phyloP scores from a whole-genome alignment of 208 protist species.

The Trypanosoma brucei region DNA sequence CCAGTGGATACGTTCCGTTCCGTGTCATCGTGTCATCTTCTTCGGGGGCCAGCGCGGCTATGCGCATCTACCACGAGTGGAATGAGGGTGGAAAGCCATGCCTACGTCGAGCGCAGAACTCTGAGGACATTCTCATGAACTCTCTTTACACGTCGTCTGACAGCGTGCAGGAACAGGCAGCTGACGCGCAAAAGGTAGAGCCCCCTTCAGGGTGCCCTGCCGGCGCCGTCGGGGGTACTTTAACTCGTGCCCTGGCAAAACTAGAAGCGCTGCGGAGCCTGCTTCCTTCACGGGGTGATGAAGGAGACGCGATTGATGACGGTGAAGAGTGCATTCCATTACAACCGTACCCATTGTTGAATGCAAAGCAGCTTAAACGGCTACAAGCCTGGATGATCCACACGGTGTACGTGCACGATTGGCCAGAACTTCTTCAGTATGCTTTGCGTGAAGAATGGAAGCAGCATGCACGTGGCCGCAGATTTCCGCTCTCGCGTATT shows the following conservation, averaged over 20 bases:
- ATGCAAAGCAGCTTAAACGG: conserved; percentile 66
- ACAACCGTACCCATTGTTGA: conserved; percentile 73
- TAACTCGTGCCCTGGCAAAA: conserved; percentile 20
- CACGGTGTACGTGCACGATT: conserved; percentile 96
- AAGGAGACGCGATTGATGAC: conserved; percentile 17
- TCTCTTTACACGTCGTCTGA: conserved; percentile 25
- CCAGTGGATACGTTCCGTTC: conserved; percentile 64
- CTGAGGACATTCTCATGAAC: conserved; percentile 53
- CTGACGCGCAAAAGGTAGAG: neutral
- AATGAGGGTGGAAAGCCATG: conserved; percentile 46
- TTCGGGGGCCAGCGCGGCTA: conserved; percentile 61
- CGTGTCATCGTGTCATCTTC: conserved; percentile 81
- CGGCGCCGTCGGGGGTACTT: neutral
- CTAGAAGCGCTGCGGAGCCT: conserved; percentile 20
- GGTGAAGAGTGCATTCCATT: conserved; percentile 23
- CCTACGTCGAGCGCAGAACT: conserved; percentile 62
- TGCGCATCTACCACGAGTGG: conserved; percentile 85
- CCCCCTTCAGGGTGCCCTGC: neutral
- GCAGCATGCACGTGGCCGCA: conserved; percentile 30
- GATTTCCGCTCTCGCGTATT: conserved; percentile 24
- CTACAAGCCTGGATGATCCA: conserved; percentile 71
- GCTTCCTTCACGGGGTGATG: conserved; percentile 28
- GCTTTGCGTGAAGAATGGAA: conserved; percentile 82
- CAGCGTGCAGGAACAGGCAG: conserved; percentile 30
- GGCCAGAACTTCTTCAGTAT: conserved; percentile 86